phyloP scores from a whole-genome alignment of 495 filamentous ascomycete genomes.

The Talaromyces ruber region DNA sequence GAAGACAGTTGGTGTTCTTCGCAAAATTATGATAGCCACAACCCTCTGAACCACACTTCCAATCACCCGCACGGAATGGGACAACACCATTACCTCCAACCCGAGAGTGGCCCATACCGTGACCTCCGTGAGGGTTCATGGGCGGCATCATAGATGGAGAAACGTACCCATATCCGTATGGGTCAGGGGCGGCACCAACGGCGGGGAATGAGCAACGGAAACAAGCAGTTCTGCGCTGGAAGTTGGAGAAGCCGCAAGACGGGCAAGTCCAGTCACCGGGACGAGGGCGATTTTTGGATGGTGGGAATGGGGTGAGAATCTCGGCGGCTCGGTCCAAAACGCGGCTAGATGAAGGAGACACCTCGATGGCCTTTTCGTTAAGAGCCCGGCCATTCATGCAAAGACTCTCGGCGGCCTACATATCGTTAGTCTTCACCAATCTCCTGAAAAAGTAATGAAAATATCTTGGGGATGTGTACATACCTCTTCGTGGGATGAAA shows the following conservation, averaged over 20 bases:
- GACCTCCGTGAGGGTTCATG: constrained; percentile 72
- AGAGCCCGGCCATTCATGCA: constrained; percentile 98
- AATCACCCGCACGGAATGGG: constrained; percentile 95
- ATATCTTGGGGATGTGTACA: constrained; percentile 21
- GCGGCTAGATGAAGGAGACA: constrained; percentile 89
- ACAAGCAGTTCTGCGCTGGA: constrained; percentile 95
- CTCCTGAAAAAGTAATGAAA: constrained; percentile 1
- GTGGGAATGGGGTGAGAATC: constrained; percentile 92
- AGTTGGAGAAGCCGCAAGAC: constrained; percentile 74
- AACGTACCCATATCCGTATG: constrained; percentile 70
- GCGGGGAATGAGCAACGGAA: constrained; percentile 98
- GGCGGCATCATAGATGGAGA: constrained; percentile 74
- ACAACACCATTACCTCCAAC: constrained; percentile 78
- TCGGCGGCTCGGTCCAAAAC: constrained; percentile 92
- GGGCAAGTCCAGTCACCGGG: constrained; percentile 99
- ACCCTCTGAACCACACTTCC: constrained; percentile 97
- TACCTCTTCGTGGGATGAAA: constrained; percentile 99
- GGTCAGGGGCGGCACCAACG: constrained; percentile 66
- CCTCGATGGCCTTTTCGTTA: constrained; percentile 98
- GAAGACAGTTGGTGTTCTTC: constrained; percentile 95
- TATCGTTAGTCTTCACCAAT: background rate
- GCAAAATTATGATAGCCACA: constrained; percentile 99
- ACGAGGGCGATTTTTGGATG: constrained; percentile 94
- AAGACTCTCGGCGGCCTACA: constrained; percentile 83
- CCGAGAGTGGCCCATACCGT: constrained; percentile 60